Base-by-base conservation (phyloP, 495 filamentous ascomycete genomes). In the Bacidia rubella region DNA sequence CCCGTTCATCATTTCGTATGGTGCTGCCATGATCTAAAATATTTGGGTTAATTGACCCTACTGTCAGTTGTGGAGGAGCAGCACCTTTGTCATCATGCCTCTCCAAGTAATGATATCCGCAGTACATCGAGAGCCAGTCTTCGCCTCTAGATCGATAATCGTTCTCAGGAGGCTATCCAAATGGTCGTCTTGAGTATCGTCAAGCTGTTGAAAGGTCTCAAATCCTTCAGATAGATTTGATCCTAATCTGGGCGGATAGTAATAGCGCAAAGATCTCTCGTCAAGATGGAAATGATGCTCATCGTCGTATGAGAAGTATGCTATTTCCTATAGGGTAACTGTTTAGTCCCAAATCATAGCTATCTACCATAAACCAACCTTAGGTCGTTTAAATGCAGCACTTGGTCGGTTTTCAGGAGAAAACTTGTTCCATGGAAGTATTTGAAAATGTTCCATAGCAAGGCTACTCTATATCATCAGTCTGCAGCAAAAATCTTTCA, bases 31-130 rank as follows among this genome's bases (percentile, higher is more conserved):
- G 52, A 98, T 89, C 87, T 94, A 56, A 7, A 44, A 44, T n/a
- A 22, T 44, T 44, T 9, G n/a, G 9, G 15, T 22, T 20, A n/a
- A 20, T 20, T 44, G 15, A 9, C 5, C 7, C 12, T 32, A 32
- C 17, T 11, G 19, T 48, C 12, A 10, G 11, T 25, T 41, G 9
- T 45, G 2, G 45, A 4, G 15, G 5, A 17, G 10, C 15, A n/a
- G 4, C 59, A 86, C 86, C 75, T 96, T 99, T 52, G 92, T 97
- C 85, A 99, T 87, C 87, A 99, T 96, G 20, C 92, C 92, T 60
- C 92, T 72, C 90, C 90, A 99, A 0, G 90, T 96, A 44, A 97
- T 76, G 42, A 99, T 63, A 54, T 95, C 83, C 9, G 82, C 81
- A 41, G 86, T 78, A 29, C 81, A 81, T 61, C 70, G 79, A 60